These are phyloP conservation scores for Soucietia sequanensis DNA, from an alignment of 805 yeast species.

Conservation along the genomic window DNA sequence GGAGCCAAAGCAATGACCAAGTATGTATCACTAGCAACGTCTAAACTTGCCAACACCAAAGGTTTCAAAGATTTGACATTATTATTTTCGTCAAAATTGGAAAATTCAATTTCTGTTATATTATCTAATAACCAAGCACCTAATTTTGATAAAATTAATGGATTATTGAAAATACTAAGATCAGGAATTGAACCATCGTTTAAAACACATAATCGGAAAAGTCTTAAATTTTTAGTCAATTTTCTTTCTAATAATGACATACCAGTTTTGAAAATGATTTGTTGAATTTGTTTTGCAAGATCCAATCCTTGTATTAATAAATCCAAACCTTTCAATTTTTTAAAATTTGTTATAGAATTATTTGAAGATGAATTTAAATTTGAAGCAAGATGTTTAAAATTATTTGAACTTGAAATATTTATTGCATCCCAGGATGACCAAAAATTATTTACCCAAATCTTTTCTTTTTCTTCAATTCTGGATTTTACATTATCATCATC, in stretches of 20 bases:
- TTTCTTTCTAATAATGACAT: conserved; percentile 85
- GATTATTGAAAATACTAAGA: conserved; percentile 74
- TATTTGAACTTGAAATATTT: conserved; percentile 26
- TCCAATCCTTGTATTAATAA: conserved; percentile 68
- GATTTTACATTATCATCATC: conserved; percentile 23
- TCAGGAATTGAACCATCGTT: conserved; percentile 80
- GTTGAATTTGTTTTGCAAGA: conserved; percentile 81
- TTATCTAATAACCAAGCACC: conserved; percentile 92
- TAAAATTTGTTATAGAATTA: conserved; percentile 13
- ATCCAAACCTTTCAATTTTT: conserved; percentile 46
- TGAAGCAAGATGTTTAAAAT: conserved; percentile 9
- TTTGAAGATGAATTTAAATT: conserved; percentile 6
- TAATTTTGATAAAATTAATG: conserved; percentile 75
- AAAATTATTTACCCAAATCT: conserved; percentile 71
- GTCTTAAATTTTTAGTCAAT: conserved; percentile 71
- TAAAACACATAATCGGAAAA: conserved; percentile 82
- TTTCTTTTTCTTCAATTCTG: conserved; percentile 45
- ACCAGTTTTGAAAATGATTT: conserved; percentile 82
- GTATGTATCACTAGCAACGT: conserved; percentile 70
- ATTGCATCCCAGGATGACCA: conserved; percentile 62
- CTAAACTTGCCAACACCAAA: conserved; percentile 80
- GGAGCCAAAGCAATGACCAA: conserved; percentile 90
- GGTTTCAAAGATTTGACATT: conserved; percentile 57
- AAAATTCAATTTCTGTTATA: conserved; percentile 71
- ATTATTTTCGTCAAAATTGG: conserved; percentile 31